These are phyloP conservation scores for Oryza glumipatula DNA, from an alignment of 176 grass and related monocot genomes.

Conservation along the genomic window DNA sequence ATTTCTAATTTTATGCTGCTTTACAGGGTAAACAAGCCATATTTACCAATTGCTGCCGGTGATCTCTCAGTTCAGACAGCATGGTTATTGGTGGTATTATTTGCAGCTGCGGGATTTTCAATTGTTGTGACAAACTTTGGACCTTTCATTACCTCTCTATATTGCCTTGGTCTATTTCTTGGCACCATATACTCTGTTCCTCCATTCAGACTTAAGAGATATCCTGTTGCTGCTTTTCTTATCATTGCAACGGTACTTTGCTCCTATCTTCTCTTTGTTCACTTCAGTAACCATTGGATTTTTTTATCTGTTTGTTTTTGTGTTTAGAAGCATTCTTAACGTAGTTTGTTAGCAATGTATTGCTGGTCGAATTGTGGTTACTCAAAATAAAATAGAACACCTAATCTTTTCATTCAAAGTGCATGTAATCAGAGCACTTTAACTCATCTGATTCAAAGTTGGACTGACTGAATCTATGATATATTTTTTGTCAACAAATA, in stretches of 20 bases:
- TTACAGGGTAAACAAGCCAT: constrained; percentile 94
- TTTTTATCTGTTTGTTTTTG: constrained; percentile 1
- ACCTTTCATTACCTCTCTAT: constrained; percentile 89
- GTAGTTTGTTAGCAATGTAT: not conserved
- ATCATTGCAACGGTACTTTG: constrained; percentile 90
- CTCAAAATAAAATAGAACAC: not conserved
- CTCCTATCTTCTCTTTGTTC: constrained; percentile 8
- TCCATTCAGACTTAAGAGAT: constrained; percentile 97
- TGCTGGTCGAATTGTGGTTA: not conserved
- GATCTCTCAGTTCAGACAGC: constrained; percentile 86
- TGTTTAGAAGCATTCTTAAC: constrained; percentile 16
- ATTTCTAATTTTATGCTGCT: constrained; percentile 43
- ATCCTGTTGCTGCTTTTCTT: constrained; percentile 91
- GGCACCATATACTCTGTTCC: constrained; percentile 99
- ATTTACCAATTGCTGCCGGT: constrained; percentile 93
- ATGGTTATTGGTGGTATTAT: constrained; percentile 83
- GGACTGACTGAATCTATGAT: not conserved
- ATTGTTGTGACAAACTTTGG: constrained; percentile 83
- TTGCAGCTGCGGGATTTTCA: constrained; percentile 65
- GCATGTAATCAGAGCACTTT: not conserved
- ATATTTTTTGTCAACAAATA: not conserved
- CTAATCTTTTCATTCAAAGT: not conserved
- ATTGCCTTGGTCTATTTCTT: constrained; percentile 94
- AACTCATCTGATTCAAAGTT: not conserved
- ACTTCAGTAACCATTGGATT: not conserved